Evolutionary conservation across 202 grass and related monocot genomes (phyloP).

Genomic region (Alloteropsis angusta): DNA sequence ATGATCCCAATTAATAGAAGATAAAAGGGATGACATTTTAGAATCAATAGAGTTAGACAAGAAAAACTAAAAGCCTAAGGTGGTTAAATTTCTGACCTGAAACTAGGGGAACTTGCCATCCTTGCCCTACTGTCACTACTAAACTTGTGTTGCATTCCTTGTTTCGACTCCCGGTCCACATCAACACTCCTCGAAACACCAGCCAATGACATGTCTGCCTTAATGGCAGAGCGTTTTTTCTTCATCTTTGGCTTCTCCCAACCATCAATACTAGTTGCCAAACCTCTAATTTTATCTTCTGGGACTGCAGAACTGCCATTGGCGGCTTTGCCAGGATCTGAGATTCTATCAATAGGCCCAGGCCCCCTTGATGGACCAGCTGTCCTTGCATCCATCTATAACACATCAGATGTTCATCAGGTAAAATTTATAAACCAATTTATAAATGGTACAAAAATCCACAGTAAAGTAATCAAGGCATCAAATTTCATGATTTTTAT

Average conservation of each 20-base stretch:
- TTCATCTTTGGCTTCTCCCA: constrained; percentile 86
- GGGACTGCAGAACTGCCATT: constrained; percentile 35
- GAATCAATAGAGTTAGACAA: constrained; percentile 17
- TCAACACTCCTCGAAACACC: constrained; percentile 43
- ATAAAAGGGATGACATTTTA: constrained; percentile 3
- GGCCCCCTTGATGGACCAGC: constrained; percentile 38
- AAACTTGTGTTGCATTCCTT: constrained; percentile 59
- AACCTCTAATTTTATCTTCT: constrained; percentile 60
- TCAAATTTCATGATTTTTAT: constrained; percentile 2
- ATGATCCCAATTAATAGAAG: neutral
- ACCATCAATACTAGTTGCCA: constrained; percentile 55
- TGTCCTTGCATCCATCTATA: constrained; percentile 85
- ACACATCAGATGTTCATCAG: constrained; percentile 34
- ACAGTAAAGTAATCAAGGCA: neutral
- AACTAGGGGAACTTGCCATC: constrained; percentile 45
- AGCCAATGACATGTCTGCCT: constrained; percentile 45
- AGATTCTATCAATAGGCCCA: constrained; percentile 50
- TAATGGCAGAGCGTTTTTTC: constrained; percentile 79
- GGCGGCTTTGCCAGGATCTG: constrained; percentile 55
- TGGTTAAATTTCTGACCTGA: constrained; percentile 46
- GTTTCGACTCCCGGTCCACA: constrained; percentile 60
- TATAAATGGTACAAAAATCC: neutral
- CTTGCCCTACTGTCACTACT: constrained; percentile 46
- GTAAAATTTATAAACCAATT: neutral
- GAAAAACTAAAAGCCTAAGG: constrained; percentile 14